These are phyloP conservation scores for Fagus crenata DNA, from an alignment of 306 rosid species.

Conservation along the genomic window DNA sequence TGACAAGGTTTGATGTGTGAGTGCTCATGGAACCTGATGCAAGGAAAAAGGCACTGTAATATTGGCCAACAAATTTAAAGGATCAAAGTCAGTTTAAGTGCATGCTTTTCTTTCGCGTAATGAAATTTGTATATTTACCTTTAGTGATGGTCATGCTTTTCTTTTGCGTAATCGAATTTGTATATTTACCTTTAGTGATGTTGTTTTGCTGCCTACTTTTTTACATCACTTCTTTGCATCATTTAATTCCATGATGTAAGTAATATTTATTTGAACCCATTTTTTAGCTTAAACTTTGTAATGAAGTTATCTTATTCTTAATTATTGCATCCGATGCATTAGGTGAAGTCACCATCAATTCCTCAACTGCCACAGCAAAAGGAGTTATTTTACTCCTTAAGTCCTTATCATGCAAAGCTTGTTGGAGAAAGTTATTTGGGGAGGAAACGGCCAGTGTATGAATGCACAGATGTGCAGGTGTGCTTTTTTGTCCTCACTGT, in stretches of 20 bases:
- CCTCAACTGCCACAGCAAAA: slow-evolving; percentile 80
- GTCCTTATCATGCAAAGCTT: slow-evolving; percentile 81
- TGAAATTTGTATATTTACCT: background rate
- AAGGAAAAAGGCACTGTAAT: slow-evolving; percentile 7
- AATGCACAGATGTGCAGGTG: slow-evolving; percentile 92
- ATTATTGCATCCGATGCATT: slow-evolving; percentile 26
- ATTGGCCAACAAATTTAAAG: slow-evolving; percentile 8
- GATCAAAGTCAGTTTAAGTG: background rate
- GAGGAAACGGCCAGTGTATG: slow-evolving; percentile 77
- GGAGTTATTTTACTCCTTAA: slow-evolving; percentile 67
- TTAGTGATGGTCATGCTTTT: background rate
- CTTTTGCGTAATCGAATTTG: background rate
- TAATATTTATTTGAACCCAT: background rate
- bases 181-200: background rate
- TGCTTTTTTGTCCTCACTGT: slow-evolving; percentile 27
- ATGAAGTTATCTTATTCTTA: slow-evolving; percentile 25
- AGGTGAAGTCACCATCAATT: slow-evolving; percentile 81
- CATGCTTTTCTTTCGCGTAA: slow-evolving; percentile 11
- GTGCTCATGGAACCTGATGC: slow-evolving; percentile 3
- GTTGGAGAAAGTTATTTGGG: slow-evolving; percentile 97
- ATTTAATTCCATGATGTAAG: slow-evolving; percentile 5
- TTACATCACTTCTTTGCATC: background rate
- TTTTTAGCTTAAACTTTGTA: background rate
- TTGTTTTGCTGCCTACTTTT: slow-evolving; percentile 6
- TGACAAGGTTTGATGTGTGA: background rate